Percentiles rank a stretch among this genome's conserved stretches.
phyloP scores from a whole-genome alignment of 257 asterid genomes.

The Solanum etuberosum region DNA sequence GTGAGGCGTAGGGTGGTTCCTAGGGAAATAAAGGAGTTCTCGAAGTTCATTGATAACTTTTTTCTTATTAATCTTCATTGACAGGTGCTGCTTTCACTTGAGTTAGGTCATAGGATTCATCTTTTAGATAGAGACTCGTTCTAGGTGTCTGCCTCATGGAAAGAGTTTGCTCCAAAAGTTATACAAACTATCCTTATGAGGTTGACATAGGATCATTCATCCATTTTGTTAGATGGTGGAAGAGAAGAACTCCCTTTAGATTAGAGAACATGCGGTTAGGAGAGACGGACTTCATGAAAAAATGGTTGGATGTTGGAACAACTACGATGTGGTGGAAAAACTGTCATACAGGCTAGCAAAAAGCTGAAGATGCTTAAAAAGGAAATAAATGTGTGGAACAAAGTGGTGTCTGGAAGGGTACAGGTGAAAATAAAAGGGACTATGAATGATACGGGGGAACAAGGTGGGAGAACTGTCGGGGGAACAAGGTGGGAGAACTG shows the following conservation, averaged over 20 bases:
- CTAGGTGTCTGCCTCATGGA: neutral
- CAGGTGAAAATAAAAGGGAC: neutral
- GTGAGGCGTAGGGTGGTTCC: neutral
- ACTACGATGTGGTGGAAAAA: neutral
- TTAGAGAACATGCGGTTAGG: neutral
- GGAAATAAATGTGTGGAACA: neutral
- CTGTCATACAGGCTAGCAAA: neutral
- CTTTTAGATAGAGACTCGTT: neutral
- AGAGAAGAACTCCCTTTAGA: neutral
- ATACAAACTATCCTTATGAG: neutral
- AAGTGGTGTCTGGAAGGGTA: neutral
- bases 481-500: neutral
- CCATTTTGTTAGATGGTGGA: neutral
- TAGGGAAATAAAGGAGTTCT: neutral
- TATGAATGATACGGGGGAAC: neutral
- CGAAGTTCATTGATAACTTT: neutral
- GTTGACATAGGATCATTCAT: neutral
- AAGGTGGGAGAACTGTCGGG: neutral
- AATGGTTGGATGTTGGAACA: neutral
- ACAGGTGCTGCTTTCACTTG: neutral
- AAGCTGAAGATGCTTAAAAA: neutral
- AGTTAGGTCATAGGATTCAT: neutral
- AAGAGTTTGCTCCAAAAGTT: neutral
- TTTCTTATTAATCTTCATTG: neutral
- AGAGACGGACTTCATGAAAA: neutral